phyloP scores from a whole-genome alignment of 169 alveolate species.

The Cryptosporidium tyzzeri region DNA sequence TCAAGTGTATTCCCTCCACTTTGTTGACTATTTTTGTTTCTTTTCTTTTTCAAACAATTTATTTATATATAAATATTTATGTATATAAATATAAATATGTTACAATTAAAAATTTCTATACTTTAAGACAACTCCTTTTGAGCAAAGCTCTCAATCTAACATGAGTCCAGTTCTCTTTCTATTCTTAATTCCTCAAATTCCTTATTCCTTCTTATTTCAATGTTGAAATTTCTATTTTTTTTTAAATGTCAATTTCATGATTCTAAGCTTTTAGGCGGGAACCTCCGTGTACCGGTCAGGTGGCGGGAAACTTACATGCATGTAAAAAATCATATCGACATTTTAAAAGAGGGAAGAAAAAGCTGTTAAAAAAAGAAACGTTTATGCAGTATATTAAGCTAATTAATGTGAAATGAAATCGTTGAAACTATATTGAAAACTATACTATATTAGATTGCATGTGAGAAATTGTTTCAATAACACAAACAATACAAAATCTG shows the following conservation, averaged over 20 bases:
- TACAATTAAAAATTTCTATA: not conserved
- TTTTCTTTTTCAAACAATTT: too few species aligned
- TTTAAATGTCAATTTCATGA: not conserved
- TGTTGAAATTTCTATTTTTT: not conserved
- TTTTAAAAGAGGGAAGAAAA: too few species aligned
- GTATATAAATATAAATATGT: too few species aligned
- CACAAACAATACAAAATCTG: not conserved
- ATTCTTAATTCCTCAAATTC: not conserved
- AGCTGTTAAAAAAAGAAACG: too few species aligned
- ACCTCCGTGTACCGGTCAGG: not conserved
- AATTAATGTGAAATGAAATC: not conserved
- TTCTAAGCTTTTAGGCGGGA: not conserved
- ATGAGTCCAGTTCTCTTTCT: not conserved
- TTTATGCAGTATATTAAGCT: not conserved
- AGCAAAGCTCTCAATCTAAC: not conserved
- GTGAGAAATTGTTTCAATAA: too few species aligned
- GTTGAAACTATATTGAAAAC: slow-evolving; percentile 2
- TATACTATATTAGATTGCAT: not conserved
- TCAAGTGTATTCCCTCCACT: too few species aligned
- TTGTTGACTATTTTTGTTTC: too few species aligned
- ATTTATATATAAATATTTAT: too few species aligned
- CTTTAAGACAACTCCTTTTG: not conserved
- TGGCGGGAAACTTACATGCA: slow-evolving; percentile 8
- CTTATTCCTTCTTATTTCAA: not conserved
- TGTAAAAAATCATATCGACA: not conserved